Evolutionary conservation across 1,284 basidiomycete species (phyloP), one percentile per base, ranked within the genome.

Genomic region (Puccinia hordei): DNA sequence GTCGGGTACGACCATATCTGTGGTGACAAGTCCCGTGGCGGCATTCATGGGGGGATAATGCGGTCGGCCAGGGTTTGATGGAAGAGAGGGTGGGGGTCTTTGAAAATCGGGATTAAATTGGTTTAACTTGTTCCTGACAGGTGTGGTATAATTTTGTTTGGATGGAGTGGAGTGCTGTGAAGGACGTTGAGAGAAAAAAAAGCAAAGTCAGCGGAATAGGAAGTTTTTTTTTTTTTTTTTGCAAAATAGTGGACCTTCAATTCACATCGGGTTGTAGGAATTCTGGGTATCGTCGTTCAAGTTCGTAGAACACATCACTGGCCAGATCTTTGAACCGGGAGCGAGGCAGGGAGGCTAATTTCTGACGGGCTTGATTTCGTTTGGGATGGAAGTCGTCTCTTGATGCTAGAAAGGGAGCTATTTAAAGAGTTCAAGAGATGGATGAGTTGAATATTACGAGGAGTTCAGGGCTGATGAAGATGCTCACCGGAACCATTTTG

Each of bases 301-400:
- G 89, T 86, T 99, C 97, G 85, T 91, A 97, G 87, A 94, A 98
- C 17, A 99, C 96, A 86, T 99, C 97, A 81, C 93, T 94, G 0
- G 95, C 96, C 15, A 99, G 89, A 85, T 99, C 96, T 86, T 96
- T 95, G 88, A 99, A 99, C 22, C 96, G 90, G 65, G 92, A 90
- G 66, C 91, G 90, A 1, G 96, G 95, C 22, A 99, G 88, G 0
- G 96, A 99, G 3, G 97, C 94, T 13, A 99, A 90, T 87, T 99
- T 99, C 87, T 99, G 97, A 46, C 97, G 90, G 1, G 97, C 97
- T 87, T 98, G 95, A 86, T 99, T 99, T 71, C 97, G 91, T 86
- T 98, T 99, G 1, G 96, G 96, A 86, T 99, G 97, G 85, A 99
- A 99, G 84, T 98, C 95, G 82, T 94, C 91, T 82, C 94, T 90